These are phyloP conservation scores for Dunaliella primolecta DNA, from an alignment of 139 green algal genomes.

Conservation along the genomic window DNA sequence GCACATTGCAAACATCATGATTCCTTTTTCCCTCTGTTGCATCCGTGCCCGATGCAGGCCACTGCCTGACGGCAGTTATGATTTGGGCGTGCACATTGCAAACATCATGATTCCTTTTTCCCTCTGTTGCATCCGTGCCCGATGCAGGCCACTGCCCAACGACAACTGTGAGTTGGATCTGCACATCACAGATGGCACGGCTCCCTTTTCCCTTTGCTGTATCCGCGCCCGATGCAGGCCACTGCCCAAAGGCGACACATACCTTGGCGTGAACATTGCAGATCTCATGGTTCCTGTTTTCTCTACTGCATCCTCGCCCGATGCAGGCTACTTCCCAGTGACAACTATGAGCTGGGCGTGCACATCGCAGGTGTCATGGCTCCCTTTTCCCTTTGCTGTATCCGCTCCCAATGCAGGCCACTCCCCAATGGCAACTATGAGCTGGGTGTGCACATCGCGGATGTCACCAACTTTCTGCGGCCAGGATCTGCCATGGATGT, in stretches of 20 bases:
- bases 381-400: too few species aligned
- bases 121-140: too few species aligned
- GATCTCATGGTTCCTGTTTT: too few species aligned
- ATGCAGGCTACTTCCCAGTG: slow-evolving; percentile 46
- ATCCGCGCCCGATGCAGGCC: too few species aligned
- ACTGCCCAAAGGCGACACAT: slow-evolving; percentile 61
- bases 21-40: too few species aligned
- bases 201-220: too few species aligned
- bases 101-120: too few species aligned
- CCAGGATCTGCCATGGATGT: slow-evolving; percentile 73
- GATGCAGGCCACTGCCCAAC: too few species aligned
- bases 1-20: slow-evolving; percentile 95
- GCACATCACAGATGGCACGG: slow-evolving; percentile 95
- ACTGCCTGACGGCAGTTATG: slow-evolving; percentile 61
- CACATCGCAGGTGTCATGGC: slow-evolving; percentile 96
- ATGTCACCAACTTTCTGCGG: slow-evolving; percentile 87
- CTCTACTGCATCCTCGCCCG: too few species aligned
- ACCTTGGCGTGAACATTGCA: slow-evolving; percentile 89
- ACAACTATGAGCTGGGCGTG: slow-evolving; percentile 75
- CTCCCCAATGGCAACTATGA: slow-evolving; percentile 65
- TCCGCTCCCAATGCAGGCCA: too few species aligned
- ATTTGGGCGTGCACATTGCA: slow-evolving; percentile 89
- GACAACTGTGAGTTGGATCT: slow-evolving; percentile 73
- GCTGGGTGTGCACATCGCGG: slow-evolving; percentile 91
- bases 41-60: too few species aligned